phyloP scores from a whole-genome alignment of 352 stramenopile species.

The Pythium phragmitis region DNA sequence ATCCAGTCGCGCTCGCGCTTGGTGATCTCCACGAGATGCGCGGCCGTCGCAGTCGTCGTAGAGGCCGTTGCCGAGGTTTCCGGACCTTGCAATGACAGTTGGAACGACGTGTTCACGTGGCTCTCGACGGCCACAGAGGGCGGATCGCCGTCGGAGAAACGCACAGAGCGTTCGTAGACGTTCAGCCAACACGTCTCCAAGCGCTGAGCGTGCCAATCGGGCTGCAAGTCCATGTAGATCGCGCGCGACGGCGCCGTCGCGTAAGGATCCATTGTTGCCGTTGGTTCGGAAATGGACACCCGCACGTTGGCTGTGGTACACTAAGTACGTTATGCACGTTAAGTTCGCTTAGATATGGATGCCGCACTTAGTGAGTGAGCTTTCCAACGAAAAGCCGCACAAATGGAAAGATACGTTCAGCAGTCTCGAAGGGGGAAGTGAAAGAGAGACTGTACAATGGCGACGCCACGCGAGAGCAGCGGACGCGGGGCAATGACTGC shows the following conservation, averaged over 20 bases:
- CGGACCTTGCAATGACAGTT: slow-evolving; percentile 33
- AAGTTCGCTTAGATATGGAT: not conserved
- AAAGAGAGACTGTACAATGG: not conserved
- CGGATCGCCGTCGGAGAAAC: slow-evolving; percentile 16
- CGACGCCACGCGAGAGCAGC: not conserved
- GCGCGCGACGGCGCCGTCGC: slow-evolving; percentile 8
- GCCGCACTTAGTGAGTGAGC: slow-evolving; percentile 6
- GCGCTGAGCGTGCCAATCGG: slow-evolving; percentile 46
- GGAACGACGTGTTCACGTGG: slow-evolving; percentile 37
- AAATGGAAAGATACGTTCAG: slow-evolving; percentile 20
- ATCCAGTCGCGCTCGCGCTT: slow-evolving; percentile 44
- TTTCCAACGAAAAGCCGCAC: slow-evolving; percentile 19
- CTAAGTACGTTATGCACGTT: not conserved
- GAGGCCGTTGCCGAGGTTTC: not conserved
- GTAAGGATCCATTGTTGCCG: slow-evolving; percentile 4
- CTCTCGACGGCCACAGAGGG: slow-evolving; percentile 21
- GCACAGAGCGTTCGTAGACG: slow-evolving; percentile 48
- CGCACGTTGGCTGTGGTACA: not conserved
- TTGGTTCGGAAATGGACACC: not conserved
- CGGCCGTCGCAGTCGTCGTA: not conserved
- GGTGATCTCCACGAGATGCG: slow-evolving; percentile 39
- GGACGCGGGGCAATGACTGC: slow-evolving; percentile 29
- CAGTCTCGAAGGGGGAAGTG: not conserved
- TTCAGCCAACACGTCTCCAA: slow-evolving; percentile 43
- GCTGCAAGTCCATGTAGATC: slow-evolving; percentile 66